phyloP scores from a whole-genome alignment of 768 basidiomycete species.

The Boletellus emodensis region DNA sequence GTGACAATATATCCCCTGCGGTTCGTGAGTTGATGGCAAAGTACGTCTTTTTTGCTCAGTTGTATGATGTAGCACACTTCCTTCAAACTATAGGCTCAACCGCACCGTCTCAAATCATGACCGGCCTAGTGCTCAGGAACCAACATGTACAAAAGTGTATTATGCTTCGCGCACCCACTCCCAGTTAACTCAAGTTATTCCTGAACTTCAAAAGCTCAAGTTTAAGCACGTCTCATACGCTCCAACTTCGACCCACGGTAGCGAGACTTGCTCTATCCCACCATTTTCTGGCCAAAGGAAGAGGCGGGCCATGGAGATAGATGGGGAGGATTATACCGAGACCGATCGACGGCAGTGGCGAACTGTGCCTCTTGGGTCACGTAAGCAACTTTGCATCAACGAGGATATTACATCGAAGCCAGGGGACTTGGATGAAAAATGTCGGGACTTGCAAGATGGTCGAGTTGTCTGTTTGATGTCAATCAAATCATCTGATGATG shows the following conservation, averaged over 20 bases:
- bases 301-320: constrained; percentile 22
- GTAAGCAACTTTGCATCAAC: constrained; percentile 92
- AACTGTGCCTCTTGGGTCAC: constrained; percentile 81
- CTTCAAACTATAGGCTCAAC: constrained; percentile 16
- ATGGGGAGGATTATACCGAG: constrained; percentile 25
- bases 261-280: neutral
- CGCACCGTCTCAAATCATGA: constrained; percentile 5
- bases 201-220: constrained; percentile 75
- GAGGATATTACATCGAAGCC: constrained; percentile 61
- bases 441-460: constrained; percentile 78
- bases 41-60: constrained; percentile 38
- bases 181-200: constrained; percentile 86
- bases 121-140: constrained; percentile 35
- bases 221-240: constrained; percentile 35
- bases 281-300: constrained; percentile 5
- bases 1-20: constrained; percentile 67
- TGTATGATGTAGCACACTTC: neutral
- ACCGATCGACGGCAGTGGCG: constrained; percentile 37
- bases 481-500: constrained; percentile 1
- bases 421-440: constrained; percentile 81
- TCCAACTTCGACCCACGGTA: constrained; percentile 11
- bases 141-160: constrained; percentile 77
- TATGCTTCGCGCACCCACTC: constrained; percentile 97
- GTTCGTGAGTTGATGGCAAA: constrained; percentile 77
- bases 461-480: neutral